These are phyloP conservation scores for Eustoma russellianum DNA, from an alignment of 257 asterid species.

Conservation along the genomic window DNA sequence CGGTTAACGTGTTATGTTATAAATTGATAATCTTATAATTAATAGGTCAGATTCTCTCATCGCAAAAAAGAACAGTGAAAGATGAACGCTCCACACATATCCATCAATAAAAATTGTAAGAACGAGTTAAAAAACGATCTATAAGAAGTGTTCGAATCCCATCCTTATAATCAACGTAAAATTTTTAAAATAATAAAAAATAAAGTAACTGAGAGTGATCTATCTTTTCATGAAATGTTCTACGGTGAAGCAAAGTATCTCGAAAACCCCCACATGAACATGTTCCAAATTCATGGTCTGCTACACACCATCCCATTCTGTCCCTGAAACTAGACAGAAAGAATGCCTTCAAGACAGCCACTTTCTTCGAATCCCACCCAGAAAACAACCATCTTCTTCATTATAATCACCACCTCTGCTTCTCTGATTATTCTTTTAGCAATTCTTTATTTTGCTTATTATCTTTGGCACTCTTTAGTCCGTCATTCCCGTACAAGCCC, in stretches of 20 bases:
- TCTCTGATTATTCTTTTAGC: slow-evolving; percentile 55
- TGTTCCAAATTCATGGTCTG: not conserved
- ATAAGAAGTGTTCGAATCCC: no score
- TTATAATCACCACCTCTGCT: slow-evolving; percentile 40
- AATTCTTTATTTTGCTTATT: slow-evolving; percentile 54
- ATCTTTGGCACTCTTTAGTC: slow-evolving; percentile 53
- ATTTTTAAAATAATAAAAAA: no score
- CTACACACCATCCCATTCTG: not conserved
- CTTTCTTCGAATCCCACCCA: slow-evolving; percentile 33
- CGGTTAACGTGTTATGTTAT: not conserved
- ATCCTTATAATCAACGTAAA: no score
- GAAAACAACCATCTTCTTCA: slow-evolving; percentile 32
- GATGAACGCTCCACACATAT: no score
- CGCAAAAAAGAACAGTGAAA: no score
- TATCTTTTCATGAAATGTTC: slow-evolving; percentile 18
- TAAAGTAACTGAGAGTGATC: not conserved
- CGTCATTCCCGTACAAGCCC: slow-evolving; percentile 80
- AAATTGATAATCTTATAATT: no score
- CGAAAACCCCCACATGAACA: not conserved
- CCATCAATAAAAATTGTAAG: no score
- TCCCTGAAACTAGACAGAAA: slow-evolving; percentile 5
- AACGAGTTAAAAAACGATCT: no score
- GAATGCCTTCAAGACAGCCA: slow-evolving; percentile 61
- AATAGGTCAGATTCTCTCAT: no score
- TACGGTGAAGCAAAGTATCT: slow-evolving; percentile 26